Conservation (phyloP, 345 rosid genomes). For the Lepidium didymum region DNA sequence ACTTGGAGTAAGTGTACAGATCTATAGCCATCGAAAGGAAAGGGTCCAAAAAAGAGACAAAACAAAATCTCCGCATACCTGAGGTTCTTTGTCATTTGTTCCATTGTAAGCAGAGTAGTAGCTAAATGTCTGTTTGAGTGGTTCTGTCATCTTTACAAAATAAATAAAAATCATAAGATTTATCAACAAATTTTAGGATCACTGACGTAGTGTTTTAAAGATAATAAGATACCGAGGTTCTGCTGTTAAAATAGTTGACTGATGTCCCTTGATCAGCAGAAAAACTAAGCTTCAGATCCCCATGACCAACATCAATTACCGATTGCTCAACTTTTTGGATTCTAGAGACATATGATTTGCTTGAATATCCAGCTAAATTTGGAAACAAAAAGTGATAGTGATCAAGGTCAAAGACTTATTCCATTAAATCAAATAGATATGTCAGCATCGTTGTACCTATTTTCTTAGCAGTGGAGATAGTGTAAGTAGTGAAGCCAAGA, state of each 20-base stretch:
- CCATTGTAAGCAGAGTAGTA: conserved; percentile 68
- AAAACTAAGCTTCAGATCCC: conserved; percentile 58
- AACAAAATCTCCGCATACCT: conserved; percentile 37
- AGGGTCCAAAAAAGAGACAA: background rate
- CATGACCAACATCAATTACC: conserved; percentile 55
- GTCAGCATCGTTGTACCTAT: conserved; percentile 41
- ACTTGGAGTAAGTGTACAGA: conserved; percentile 7
- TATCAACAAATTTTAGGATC: conserved; percentile 22
- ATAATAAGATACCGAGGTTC: conserved; percentile 48
- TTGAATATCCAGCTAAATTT: conserved; percentile 46
- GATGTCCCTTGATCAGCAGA: conserved; percentile 41
- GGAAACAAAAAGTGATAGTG: background rate
- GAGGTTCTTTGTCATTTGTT: conserved; percentile 55
- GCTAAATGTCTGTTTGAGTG: conserved; percentile 59
- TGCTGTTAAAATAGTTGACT: conserved; percentile 45
- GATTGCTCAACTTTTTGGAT: conserved; percentile 38
- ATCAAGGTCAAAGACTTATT: conserved; percentile 11
- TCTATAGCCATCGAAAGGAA: conserved; percentile 4
- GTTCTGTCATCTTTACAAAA: conserved; percentile 57
- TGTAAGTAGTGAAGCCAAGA: conserved; percentile 84
- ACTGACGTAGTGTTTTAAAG: background rate
- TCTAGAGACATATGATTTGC: conserved; percentile 46
- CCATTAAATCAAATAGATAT: conserved; percentile 9
- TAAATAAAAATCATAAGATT: conserved; percentile 7
- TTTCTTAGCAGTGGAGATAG: conserved; percentile 49